These are phyloP conservation scores for Plasmodium vinckei DNA, from an alignment of 169 alveolate species.

Conservation along the genomic window DNA sequence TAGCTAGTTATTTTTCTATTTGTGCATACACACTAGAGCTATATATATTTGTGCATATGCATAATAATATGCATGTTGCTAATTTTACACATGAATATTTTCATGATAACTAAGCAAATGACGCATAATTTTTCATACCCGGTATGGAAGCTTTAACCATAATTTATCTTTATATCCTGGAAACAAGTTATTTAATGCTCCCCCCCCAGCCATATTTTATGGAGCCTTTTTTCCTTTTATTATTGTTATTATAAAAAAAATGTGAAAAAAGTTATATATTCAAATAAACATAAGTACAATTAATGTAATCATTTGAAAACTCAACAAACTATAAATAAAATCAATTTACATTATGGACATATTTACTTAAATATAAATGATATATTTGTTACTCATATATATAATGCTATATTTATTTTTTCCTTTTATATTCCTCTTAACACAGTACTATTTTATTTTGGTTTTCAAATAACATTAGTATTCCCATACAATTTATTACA, in stretches of 20 bases:
- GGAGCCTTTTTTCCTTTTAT: constrained; percentile 2
- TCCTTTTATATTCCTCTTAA: no score
- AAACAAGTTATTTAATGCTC: constrained; percentile 88
- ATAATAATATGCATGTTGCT: not conserved
- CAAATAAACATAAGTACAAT: not conserved
- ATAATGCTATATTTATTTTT: not conserved
- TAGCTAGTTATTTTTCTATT: not conserved
- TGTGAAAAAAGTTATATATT: constrained; percentile 1
- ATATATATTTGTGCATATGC: not conserved
- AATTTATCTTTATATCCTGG: constrained; percentile 91
- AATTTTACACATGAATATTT: not conserved
- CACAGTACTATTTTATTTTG: no score
- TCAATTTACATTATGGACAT: not conserved
- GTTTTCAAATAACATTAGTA: no score
- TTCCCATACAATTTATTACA: no score
- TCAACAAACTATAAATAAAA: not conserved
- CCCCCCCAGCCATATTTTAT: constrained; percentile 87
- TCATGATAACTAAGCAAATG: not conserved
- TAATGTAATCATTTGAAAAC: constrained; percentile 47
- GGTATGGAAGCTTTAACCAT: constrained; percentile 88
- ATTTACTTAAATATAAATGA: no score
- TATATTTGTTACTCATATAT: not conserved
- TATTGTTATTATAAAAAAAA: not conserved
- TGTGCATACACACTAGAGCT: not conserved
- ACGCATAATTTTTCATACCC: constrained; percentile 75